phyloP scores from a whole-genome alignment of 306 rosid species.

The Rosa persica region DNA sequence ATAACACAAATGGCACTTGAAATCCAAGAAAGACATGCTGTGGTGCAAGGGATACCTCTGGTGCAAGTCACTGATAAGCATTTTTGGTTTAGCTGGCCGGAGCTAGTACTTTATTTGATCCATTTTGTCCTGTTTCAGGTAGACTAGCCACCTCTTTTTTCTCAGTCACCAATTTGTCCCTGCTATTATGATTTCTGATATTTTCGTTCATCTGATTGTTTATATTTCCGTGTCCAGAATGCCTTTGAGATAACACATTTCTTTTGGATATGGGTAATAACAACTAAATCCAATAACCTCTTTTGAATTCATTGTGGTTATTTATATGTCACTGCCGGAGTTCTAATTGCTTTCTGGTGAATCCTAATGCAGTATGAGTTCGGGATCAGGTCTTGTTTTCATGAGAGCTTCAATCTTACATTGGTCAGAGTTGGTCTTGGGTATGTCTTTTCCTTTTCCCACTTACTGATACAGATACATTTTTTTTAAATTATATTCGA shows the following conservation, averaged over 20 bases:
- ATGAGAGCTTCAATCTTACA: slow-evolving; percentile 51
- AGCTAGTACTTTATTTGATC: slow-evolving; percentile 67
- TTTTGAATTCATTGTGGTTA: not conserved
- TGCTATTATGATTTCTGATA: not conserved
- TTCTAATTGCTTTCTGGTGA: slow-evolving; percentile 21
- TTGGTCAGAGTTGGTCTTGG: slow-evolving; percentile 69
- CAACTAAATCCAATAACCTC: slow-evolving; percentile 6
- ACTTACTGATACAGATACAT: not conserved
- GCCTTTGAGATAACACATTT: slow-evolving; percentile 94
- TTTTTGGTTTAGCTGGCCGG: slow-evolving; percentile 92
- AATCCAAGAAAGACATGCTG: slow-evolving; percentile 82
- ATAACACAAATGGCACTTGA: slow-evolving; percentile 90
- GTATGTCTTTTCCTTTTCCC: slow-evolving; percentile 35
- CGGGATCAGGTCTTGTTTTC: slow-evolving; percentile 83
- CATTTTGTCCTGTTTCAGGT: slow-evolving; percentile 95
- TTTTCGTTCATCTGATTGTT: slow-evolving; percentile 23
- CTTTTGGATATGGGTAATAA: slow-evolving; percentile 87
- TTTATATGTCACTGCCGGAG: slow-evolving; percentile 11
- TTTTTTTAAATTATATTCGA: not conserved
- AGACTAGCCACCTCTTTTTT: not conserved
- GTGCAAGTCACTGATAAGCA: slow-evolving; percentile 91
- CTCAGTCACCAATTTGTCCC: not conserved
- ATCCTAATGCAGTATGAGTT: slow-evolving; percentile 83
- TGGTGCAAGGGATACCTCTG: slow-evolving; percentile 95
- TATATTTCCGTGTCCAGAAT: slow-evolving; percentile 52